These are phyloP conservation scores for Allomyces macrogynus DNA, from an alignment of 192 early-diverging fungal genomes.

Conservation along the genomic window DNA sequence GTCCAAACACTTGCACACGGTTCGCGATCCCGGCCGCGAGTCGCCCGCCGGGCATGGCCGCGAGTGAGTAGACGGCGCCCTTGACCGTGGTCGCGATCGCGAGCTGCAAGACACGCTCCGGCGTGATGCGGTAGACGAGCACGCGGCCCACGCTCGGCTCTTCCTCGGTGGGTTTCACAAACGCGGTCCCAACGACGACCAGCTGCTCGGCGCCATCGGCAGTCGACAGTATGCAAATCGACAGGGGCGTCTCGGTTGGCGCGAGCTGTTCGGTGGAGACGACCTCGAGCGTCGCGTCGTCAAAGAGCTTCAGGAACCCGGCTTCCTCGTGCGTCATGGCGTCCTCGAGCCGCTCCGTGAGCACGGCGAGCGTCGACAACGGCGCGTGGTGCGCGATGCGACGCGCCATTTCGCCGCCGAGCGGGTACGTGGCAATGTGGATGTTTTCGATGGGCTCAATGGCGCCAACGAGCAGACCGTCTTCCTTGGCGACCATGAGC, in stretches of 20 bases:
- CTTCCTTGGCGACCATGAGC: conserved; percentile 31
- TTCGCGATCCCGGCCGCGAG: conserved; percentile 45
- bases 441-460: conserved; percentile 70
- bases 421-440: conserved; percentile 45
- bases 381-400: conserved; percentile 44
- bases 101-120: conserved; percentile 22
- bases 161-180: conserved; percentile 28
- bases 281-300: conserved; percentile 46
- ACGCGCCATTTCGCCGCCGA: conserved; percentile 40
- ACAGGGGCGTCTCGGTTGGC: conserved; percentile 11
- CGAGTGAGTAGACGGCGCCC: conserved; percentile 45
- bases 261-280: conserved; percentile 9
- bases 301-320: conserved; percentile 39
- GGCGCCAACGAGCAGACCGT: conserved; percentile 40
- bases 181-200: conserved; percentile 57
- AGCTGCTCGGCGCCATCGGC: conserved; percentile 16
- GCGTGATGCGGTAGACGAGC: conserved; percentile 33
- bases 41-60: conserved; percentile 36
- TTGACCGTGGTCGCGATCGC: conserved; percentile 20
- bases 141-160: conserved; percentile 54
- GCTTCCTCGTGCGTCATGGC: conserved; percentile 7
- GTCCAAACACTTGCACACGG: conserved; percentile 1
- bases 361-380: conserved; percentile 36
- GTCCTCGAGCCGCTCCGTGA: conserved; percentile 22
- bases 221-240: background rate